Evolutionary conservation across 257 asterid species (phyloP), one percentile per base, ranked within the genome.

Genomic region (Penstemon eatonii): DNA sequence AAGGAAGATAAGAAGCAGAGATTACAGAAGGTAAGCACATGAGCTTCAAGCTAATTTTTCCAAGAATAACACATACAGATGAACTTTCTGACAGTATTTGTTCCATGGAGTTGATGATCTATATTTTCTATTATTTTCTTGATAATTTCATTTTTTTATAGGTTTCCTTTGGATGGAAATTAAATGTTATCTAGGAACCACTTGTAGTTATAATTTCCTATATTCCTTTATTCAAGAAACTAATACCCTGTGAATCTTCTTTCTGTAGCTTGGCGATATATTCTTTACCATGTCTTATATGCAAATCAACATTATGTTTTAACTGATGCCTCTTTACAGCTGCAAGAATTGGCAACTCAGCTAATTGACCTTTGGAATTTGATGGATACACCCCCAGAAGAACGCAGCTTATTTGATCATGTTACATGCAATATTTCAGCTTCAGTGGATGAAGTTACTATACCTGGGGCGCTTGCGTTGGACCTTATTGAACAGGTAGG

Each of bases 391-490:
- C 78, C 92, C 7, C 75, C 76, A 37, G 89, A 81, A 61, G 92
- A 86, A 10, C 81, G 95, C 65, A 81, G 74, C 72, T 74, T 83
- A 55, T 89, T 89, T 77, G 84, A 86, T 67, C 85, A 76, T 6
- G 82, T 80, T 4, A 78, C 83, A 5, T 87, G 93, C 78, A 94
- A 91, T 75, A 94, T 87, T 57, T 91, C 96, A 67, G 89, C 95
- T 74, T 79, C 96, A 7, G 96, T 91, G 42, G 95, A 89, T 68
- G 96, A 91, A 73, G 99, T 94, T 71, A 79, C 80, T 70, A 66
- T 81, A 67, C 89, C 96, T 62, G 95, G 96, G 66, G 95, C 99
- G 49, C 97, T 94, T 75, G 93, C 99, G 63, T 59, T 77, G 73
- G 95, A 87, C 76, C 81, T 94, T 68, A 87, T 94, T 58, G 96